Evolutionary conservation across 352 stramenopile species (phyloP), one percentile per base, ranked within the genome.

Genomic region (Globisporangium yorkense): DNA sequence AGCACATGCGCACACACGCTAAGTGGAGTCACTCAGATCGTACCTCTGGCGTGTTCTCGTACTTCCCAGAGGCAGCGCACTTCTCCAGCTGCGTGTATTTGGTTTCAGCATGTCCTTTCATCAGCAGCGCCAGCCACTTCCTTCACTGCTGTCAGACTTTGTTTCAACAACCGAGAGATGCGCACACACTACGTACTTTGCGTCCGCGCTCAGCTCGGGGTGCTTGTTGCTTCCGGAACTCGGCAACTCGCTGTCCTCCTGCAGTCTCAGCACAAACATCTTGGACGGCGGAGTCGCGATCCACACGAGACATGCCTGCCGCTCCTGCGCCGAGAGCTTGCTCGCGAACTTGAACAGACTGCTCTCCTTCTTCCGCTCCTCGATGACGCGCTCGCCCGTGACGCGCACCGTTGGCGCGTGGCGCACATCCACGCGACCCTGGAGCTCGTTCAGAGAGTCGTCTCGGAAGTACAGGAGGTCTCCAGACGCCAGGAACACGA

Each of bases 31-130:
- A 24, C 16, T 3, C 5, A 46, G 15, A 2, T 57, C 66, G 52
- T 49, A 91, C 80, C 71, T 92, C 83, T 43, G 78, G 70, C 0
- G 80, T 84, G 39, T 75, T 50, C 8, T 78, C 71, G 61, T 79
- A 92, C 29, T 86, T 87, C 12, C 70, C 70, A 10, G 59, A 72
- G 2, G 79, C 77, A 18, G 87, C 77, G 46, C 83, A 92, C 51
- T 89, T 82, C 51, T 92, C 83, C 39, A 92, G 65, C 39, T 92
- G 83, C 5, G 79, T 89, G 60, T 91, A 91, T 51, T 92, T 92
- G 21, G 83, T 88, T 61, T 91, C 77, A 0, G 83, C 83, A 58
- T 92, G 83, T 4, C 80, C 83, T 56, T 89, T 78, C 15, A 92
- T 52, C 16, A 92, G 58, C 56, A 92, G 41, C 0, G 78, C 72